Evolutionary conservation across 2,329 filamentous ascomycete genomes (phyloP).

Genomic region (Clarireedia monteithiana): DNA sequence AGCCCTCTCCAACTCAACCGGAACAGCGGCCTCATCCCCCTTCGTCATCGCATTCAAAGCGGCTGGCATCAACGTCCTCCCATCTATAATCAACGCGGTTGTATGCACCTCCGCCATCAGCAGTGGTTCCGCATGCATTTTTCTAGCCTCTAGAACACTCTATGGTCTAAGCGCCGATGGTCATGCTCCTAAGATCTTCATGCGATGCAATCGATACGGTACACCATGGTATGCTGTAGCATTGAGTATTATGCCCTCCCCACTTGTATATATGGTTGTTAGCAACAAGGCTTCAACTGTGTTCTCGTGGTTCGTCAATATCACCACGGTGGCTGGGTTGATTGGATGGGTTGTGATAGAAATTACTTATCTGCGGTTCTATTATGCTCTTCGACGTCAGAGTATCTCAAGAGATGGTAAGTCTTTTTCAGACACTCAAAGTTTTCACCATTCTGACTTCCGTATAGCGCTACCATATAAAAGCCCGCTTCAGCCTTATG

Average conservation of each 20-base stretch:
- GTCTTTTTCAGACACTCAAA: not conserved
- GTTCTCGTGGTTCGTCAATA: constrained; percentile 58
- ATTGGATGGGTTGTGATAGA: constrained; percentile 56
- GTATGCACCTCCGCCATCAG: constrained; percentile 46
- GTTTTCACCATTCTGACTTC: not conserved
- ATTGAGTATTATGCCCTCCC: constrained; percentile 49
- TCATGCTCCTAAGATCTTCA: constrained; percentile 48
- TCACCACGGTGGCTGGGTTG: constrained; percentile 56
- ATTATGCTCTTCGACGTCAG: constrained; percentile 47
- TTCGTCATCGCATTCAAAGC: constrained; percentile 67
- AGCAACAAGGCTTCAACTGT: constrained; percentile 47
- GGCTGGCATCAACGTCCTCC: constrained; percentile 60
- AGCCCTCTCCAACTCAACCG: constrained; percentile 32
- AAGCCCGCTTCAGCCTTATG: constrained; percentile 48
- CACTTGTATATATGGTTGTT: constrained; percentile 64
- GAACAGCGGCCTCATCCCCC: constrained; percentile 45
- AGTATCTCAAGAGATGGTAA: constrained; percentile 38
- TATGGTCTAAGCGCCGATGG: constrained; percentile 49
- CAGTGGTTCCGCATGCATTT: constrained; percentile 8
- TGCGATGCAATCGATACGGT: constrained; percentile 49
- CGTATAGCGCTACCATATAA: constrained; percentile 42
- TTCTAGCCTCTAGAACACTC: constrained; percentile 38
- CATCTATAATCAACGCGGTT: constrained; percentile 68
- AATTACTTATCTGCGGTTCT: constrained; percentile 50
- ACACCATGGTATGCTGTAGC: constrained; percentile 47